These are phyloP conservation scores for Suillus discolor DNA, from an alignment of 768 basidiomycete genomes.

Conservation along the genomic window DNA sequence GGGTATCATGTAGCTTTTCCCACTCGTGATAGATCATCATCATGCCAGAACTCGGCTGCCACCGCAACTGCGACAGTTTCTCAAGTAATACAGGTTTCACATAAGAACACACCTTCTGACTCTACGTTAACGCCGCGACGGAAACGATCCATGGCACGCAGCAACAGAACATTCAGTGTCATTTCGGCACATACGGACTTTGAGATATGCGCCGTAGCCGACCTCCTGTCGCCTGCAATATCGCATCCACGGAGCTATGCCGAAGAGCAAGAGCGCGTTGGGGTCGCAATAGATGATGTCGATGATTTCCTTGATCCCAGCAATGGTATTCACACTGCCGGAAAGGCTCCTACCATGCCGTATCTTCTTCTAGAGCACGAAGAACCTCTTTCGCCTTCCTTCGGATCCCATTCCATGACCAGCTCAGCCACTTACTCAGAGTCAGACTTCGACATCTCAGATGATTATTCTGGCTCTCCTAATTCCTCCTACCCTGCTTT, in stretches of 20 bases:
- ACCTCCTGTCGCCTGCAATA: slow-evolving; percentile 43
- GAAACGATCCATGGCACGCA: slow-evolving; percentile 24
- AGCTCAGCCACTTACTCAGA: slow-evolving; percentile 30
- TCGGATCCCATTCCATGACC: slow-evolving; percentile 19
- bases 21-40: slow-evolving; percentile 19
- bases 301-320: slow-evolving; percentile 33
- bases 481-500: slow-evolving; percentile 23
- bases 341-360: slow-evolving; percentile 16
- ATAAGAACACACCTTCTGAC: slow-evolving; percentile 27
- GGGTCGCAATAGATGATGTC: slow-evolving; percentile 28
- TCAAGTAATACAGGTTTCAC: slow-evolving; percentile 20
- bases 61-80: slow-evolving; percentile 14
- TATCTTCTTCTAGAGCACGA: slow-evolving; percentile 35
- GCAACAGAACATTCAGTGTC: slow-evolving; percentile 40
- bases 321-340: slow-evolving; percentile 13
- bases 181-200: slow-evolving; percentile 51
- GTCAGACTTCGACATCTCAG: slow-evolving; percentile 36
- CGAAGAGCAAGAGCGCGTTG: slow-evolving; percentile 27
- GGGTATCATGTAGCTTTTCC: slow-evolving; percentile 23
- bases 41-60: slow-evolving; percentile 17
- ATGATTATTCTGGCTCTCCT: slow-evolving; percentile 29
- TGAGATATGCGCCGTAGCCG: slow-evolving; percentile 54
- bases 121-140: slow-evolving; percentile 26
- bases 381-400: slow-evolving; percentile 31
- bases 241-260: slow-evolving; percentile 24